Evolutionary conservation across 2,329 filamentous ascomycete species (phyloP), one percentile per base, ranked within the genome.

Genomic region (Zasmidium cellare): DNA sequence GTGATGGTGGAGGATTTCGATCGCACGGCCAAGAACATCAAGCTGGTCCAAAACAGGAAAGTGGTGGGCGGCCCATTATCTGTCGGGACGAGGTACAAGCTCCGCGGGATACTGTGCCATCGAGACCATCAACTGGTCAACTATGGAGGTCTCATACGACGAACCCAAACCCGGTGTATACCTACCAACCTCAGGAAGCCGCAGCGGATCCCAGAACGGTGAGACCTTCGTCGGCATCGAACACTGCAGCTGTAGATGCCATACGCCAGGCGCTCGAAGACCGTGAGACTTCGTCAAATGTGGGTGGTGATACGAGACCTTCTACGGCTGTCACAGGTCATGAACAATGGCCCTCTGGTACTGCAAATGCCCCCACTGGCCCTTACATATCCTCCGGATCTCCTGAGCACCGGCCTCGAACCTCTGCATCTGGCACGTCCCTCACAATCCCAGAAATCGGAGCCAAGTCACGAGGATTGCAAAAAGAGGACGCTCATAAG

Each of bases 141-240:
- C 48, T 46, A 31, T 55, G 46, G 46, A 47, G 46, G 28, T 50
- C 46, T 23, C 31, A 18, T 47, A 65, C 57, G 23, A 51, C 46
- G 20, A 57, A 63, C 12, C 60, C 57, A 3, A 64, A 59, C 31
- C 63, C 58, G 5, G 44, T 49, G 3, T 9, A n/a, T 18, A n/a
- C 35, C n/a, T 41, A 41, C 16, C 22, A 61, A 24, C n/a, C 47
- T 46, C 18, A 24, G 24, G 45, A 65, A 59, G 14, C 56, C 60
- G 18, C 60, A 25, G 25, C 41, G 2, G 46, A 50, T 23, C 25
- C 41, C 9, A 31, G 16, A 7, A 7, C n/a, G 14, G 56, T 58
- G 45, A n/a, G 60, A 22, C 60, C 60, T 6, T 57, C 54, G 1
- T 63, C 60, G 6, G 48, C 45, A 14, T 62, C 62, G 16, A 48